phyloP scores from a whole-genome alignment of 2,329 filamentous ascomycete species.

The Ampelomyces quisqualis region DNA sequence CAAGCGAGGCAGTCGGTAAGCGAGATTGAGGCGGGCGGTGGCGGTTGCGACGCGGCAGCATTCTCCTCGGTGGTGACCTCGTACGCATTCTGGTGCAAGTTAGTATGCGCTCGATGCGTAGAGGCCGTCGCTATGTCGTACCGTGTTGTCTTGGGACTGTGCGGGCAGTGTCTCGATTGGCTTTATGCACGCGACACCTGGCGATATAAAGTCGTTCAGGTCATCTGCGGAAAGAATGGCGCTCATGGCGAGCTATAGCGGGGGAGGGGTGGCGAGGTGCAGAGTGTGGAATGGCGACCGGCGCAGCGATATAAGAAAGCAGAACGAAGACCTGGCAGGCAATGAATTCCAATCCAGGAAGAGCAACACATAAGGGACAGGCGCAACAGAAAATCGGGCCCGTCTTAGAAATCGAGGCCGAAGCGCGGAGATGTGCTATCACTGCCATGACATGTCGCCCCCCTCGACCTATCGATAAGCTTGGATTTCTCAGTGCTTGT shows the following conservation, averaged over 20 bases:
- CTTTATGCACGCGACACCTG: slow-evolving; percentile 97
- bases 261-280: slow-evolving; percentile 16
- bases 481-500: slow-evolving; percentile 21
- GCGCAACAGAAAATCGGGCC: no score
- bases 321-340: slow-evolving; percentile 2
- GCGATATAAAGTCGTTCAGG: slow-evolving; percentile 98
- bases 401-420: slow-evolving; percentile 15
- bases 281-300: slow-evolving; percentile 10
- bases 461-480: slow-evolving; percentile 37
- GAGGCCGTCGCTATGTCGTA: slow-evolving; percentile 30
- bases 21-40: slow-evolving; percentile 83
- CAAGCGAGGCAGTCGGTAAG: slow-evolving; percentile 96
- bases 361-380: slow-evolving; percentile 6
- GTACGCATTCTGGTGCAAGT: slow-evolving; percentile 57
- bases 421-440: slow-evolving; percentile 22
- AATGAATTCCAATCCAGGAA: background rate
- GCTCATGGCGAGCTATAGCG: slow-evolving; percentile 64
- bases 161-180: slow-evolving; percentile 85
- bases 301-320: slow-evolving; percentile 3
- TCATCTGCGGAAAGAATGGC: slow-evolving; percentile 96
- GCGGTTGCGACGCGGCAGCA: slow-evolving; percentile 55
- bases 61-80: slow-evolving; percentile 95
- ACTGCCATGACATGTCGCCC: slow-evolving; percentile 18
- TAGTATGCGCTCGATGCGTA: slow-evolving; percentile 23
- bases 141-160: slow-evolving; percentile 51